Evolutionary conservation across 495 filamentous ascomycete genomes (phyloP).

Genomic region (Tuber borchii): DNA sequence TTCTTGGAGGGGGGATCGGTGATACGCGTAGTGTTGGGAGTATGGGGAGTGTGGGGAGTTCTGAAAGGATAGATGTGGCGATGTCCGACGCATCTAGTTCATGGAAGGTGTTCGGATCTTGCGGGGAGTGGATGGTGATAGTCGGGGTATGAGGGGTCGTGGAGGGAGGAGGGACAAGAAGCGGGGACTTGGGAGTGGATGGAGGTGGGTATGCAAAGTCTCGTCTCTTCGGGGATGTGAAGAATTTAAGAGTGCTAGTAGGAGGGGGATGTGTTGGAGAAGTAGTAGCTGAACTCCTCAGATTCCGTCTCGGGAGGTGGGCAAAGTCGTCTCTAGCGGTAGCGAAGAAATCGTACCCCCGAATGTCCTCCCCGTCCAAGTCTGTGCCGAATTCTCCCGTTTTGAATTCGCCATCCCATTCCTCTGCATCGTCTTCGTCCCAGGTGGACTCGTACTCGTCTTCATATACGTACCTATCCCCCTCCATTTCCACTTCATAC

Average conservation of each 20-base stretch:
- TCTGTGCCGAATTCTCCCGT: neutral
- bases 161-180: neutral
- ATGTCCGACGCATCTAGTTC: neutral
- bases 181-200: too few relatives aligned
- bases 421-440: neutral
- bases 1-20: neutral
- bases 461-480: neutral
- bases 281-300: neutral
- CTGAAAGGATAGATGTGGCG: neutral
- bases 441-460: neutral
- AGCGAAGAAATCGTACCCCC: neutral
- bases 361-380: neutral
- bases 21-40: neutral
- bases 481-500: neutral
- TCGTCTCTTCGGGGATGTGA: neutral
- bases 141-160: neutral
- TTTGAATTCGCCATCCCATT: conserved; percentile 4
- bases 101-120: neutral
- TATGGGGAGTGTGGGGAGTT: neutral
- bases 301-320: neutral
- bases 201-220: neutral
- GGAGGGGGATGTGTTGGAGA: neutral
- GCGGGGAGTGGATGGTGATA: neutral
- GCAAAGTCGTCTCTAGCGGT: neutral
- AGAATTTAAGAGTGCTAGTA: neutral